A percentile compares a stretch with the other conserved stretches of the same genome.
Evolutionary conservation across 306 rosid genomes (phyloP).

Genomic region (Castanopsis chinensis): DNA sequence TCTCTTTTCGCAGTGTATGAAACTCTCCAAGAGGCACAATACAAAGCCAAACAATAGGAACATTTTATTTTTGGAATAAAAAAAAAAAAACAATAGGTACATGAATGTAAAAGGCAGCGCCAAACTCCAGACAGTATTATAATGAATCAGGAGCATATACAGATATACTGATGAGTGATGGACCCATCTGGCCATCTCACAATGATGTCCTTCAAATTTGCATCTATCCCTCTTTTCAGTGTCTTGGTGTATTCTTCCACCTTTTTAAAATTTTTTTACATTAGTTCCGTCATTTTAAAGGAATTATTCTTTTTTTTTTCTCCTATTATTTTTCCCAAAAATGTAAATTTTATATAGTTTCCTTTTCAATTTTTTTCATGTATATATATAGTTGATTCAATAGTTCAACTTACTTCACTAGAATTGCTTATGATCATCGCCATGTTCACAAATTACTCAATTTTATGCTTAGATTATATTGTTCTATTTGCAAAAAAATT

Average conservation of each 20-base stretch:
- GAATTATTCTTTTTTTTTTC: neutral
- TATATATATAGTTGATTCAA: neutral
- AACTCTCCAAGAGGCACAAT: too few relatives aligned
- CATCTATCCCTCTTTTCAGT: slow-evolving; percentile 45
- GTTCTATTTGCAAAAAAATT: too few relatives aligned
- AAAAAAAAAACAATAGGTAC: neutral
- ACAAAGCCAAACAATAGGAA: too few relatives aligned
- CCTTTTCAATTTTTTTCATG: neutral
- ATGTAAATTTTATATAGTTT: neutral
- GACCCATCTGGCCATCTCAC: slow-evolving; percentile 60
- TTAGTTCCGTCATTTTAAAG: slow-evolving; percentile 13
- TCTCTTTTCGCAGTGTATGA: too few relatives aligned
- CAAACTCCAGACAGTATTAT: slow-evolving; percentile 35
- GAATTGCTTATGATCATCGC: neutral
- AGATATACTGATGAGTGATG: slow-evolving; percentile 14
- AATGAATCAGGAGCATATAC: slow-evolving; percentile 37
- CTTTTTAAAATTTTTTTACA: neutral
- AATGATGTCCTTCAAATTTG: slow-evolving; percentile 42
- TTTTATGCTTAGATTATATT: too few relatives aligned
- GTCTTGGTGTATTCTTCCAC: slow-evolving; percentile 28
- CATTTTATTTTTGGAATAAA: neutral
- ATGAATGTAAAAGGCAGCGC: slow-evolving; percentile 23
- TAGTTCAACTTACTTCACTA: neutral
- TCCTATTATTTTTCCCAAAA: neutral
- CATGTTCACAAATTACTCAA: too few relatives aligned